Evolutionary conservation across 129 eudicot species (phyloP).

Genomic region (Flaveria brownii): DNA sequence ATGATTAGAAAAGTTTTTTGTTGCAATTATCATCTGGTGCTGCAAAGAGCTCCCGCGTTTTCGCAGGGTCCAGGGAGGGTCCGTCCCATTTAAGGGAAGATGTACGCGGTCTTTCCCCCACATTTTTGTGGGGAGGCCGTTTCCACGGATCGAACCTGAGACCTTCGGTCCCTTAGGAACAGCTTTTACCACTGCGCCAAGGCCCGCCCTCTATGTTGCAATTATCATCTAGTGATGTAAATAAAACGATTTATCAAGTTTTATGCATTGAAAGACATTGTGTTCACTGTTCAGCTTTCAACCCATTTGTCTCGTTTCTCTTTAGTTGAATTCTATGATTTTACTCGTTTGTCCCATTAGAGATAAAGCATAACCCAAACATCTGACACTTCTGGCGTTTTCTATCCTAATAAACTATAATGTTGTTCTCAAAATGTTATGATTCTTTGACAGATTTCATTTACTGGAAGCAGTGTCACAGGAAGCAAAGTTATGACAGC

Average conservation of each 20-base stretch:
- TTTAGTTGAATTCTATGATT: neutral
- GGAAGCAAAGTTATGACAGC: conserved; percentile 91
- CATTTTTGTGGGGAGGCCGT: no score
- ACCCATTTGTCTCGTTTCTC: neutral
- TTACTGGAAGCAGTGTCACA: conserved; percentile 87
- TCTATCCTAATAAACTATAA: neutral
- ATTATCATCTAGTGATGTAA: neutral
- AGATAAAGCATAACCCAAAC: neutral
- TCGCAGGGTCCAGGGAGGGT: no score
- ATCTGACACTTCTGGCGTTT: neutral
- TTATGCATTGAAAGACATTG: neutral
- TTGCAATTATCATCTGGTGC: neutral
- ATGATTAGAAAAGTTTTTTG: neutral
- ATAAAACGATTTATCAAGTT: neutral
- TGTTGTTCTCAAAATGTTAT: neutral
- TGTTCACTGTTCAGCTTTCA: neutral
- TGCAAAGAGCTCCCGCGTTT: no score
- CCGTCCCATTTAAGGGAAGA: no score
- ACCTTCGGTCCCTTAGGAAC: no score
- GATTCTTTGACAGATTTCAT: conserved; percentile 62
- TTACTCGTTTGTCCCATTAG: neutral
- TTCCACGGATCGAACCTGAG: no score
- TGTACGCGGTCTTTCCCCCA: no score
- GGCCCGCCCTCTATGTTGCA: no score
- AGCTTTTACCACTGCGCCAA: no score